Conservation (phyloP, 139 green algal genomes). For the Coelastrella sp. region DNA sequence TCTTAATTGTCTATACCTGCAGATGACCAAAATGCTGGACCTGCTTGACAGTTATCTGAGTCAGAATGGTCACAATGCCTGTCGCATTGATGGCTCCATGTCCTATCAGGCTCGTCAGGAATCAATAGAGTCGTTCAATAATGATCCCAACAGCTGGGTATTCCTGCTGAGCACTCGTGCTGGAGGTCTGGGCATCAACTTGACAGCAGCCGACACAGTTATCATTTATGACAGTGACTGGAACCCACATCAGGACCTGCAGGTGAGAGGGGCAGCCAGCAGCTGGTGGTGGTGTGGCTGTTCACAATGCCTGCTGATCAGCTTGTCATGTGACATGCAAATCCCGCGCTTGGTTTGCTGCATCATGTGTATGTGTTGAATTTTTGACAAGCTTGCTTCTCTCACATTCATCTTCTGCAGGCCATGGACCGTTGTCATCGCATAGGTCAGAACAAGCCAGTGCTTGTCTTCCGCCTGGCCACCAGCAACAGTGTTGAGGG, state of each 20-base stretch:
- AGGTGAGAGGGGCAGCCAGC: too few relatives aligned
- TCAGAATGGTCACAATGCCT: conserved; percentile 76
- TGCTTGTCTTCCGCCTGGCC: conserved; percentile 95
- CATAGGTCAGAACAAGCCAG: conserved; percentile 96
- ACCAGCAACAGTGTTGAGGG: conserved; percentile 95
- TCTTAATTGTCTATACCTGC: too few relatives aligned
- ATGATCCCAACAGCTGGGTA: conserved; percentile 73
- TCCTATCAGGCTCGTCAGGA: conserved; percentile 76
- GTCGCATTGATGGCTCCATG: conserved; percentile 93
- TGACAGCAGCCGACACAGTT: conserved; percentile 91
- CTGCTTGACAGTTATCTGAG: conserved; percentile 94
- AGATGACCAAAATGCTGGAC: conserved; percentile 99
- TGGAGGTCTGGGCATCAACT: conserved; percentile 96
- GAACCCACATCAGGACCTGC: conserved; percentile 95
- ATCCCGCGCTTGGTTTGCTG: too few relatives aligned
- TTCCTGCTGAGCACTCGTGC: conserved; percentile 98
- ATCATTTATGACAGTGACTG: conserved; percentile 98
- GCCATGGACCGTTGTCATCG: conserved; percentile 99
- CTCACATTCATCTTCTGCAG: conserved; percentile 62
- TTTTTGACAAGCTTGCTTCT: too few relatives aligned
- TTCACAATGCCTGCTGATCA: not conserved
- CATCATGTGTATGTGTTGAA: too few relatives aligned
- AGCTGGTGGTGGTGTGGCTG: not conserved
- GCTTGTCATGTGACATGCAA: not conserved
- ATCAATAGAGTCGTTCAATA: conserved; percentile 86